Conservation (phyloP, 225 moss, liverwort and hornwort species). For the Rhytidiadelphus loreus region DNA sequence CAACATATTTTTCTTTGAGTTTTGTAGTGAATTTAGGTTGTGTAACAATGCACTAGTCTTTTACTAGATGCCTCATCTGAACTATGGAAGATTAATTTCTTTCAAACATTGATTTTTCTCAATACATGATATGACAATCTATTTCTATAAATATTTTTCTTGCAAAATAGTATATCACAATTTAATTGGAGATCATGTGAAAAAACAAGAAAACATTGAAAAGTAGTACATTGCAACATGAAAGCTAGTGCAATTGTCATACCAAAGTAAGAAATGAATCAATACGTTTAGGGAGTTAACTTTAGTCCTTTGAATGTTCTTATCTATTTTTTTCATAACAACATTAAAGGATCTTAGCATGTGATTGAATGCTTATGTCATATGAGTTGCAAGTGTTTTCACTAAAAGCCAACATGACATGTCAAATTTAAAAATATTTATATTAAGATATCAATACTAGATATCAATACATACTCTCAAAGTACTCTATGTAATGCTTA, state of each 20-base stretch:
- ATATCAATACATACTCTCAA: neutral
- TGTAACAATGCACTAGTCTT: neutral
- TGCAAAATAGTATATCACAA: no score
- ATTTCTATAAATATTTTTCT: no score
- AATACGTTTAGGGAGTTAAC: no score
- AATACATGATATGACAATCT: neutral
- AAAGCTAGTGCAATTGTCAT: no score
- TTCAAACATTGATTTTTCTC: neutral
- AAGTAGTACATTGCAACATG: neutral
- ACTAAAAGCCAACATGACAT: neutral
- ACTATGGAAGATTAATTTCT: accelerated
- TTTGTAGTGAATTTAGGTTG: neutral
- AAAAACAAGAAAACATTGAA: neutral
- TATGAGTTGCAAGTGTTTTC: neutral
- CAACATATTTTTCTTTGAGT: neutral
- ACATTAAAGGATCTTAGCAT: neutral
- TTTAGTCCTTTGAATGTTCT: neutral
- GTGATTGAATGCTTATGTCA: neutral
- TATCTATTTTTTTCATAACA: accelerated
- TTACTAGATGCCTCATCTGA: neutral
- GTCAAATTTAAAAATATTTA: neutral
- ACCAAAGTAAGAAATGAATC: no score
- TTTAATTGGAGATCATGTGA: no score
- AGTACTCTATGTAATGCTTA: neutral
- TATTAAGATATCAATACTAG: neutral